Evolutionary conservation across 441 rosid species (phyloP).

Genomic region (Adansonia rubrostipa): DNA sequence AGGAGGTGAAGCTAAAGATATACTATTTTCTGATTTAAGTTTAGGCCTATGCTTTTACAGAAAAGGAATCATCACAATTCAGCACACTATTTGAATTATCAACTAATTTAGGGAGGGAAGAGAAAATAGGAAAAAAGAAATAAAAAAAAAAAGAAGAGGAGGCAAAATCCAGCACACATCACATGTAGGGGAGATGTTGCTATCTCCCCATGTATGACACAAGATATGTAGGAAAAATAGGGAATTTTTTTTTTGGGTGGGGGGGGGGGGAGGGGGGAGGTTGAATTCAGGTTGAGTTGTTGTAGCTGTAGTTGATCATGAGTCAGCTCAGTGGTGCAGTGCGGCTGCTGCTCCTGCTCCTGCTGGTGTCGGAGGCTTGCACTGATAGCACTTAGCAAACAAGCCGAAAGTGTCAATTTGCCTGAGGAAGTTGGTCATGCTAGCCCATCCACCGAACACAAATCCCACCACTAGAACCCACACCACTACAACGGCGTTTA

Average conservation of each 20-base stretch:
- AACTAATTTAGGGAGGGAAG: slow-evolving; percentile 36
- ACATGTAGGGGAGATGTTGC: slow-evolving; percentile 41
- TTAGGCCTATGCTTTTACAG: slow-evolving; percentile 42
- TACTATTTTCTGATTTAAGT: slow-evolving; percentile 33
- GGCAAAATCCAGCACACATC: slow-evolving; percentile 63
- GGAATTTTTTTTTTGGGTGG: not conserved
- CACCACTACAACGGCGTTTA: slow-evolving; percentile 68
- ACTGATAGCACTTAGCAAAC: slow-evolving; percentile 96
- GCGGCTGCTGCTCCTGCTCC: slow-evolving; percentile 15
- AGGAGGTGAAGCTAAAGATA: slow-evolving; percentile 3
- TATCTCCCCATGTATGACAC: slow-evolving; percentile 54
- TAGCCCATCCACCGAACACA: slow-evolving; percentile 99
- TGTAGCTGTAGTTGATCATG: not conserved
- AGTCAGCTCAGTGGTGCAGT: slow-evolving; percentile 46
- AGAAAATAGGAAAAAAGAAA: not conserved
- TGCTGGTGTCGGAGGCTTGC: slow-evolving; percentile 63
- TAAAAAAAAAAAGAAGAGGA: not conserved
- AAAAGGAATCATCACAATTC: slow-evolving; percentile 54
- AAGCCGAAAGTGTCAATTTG: slow-evolving; percentile 92
- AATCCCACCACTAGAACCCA: slow-evolving; percentile 91
- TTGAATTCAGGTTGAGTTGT: slow-evolving; percentile 19
- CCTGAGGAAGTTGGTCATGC: slow-evolving; percentile 77
- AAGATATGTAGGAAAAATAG: slow-evolving; percentile 33
- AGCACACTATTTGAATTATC: slow-evolving; percentile 46
- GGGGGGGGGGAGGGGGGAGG: no score